These are phyloP conservation scores for Aspergillus versicolor DNA, from an alignment of 2,329 filamentous ascomycete species.

Conservation along the genomic window DNA sequence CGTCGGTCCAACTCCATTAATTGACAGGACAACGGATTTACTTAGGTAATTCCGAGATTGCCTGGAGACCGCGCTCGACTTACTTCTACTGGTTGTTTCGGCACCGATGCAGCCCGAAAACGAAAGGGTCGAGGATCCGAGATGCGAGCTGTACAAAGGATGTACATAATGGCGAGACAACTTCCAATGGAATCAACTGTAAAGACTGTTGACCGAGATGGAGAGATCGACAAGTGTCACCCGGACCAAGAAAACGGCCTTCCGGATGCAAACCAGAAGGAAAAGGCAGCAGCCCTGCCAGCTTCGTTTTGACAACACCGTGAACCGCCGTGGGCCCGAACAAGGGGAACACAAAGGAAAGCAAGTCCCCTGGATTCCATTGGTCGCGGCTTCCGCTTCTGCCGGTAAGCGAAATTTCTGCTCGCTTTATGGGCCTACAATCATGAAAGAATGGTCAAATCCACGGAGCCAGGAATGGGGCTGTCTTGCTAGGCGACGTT, in stretches of 20 bases:
- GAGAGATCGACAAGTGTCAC: constrained; percentile 4
- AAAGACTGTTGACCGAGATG: neutral
- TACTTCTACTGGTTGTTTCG: neutral
- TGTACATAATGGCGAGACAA: neutral
- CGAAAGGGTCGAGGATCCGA: neutral
- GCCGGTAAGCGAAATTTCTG: constrained; percentile 3
- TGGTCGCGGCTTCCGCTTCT: neutral
- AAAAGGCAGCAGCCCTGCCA: neutral
- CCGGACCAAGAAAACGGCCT: neutral
- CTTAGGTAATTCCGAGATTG: neutral
- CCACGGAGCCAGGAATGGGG: neutral
- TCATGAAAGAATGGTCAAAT: constrained; percentile 1
- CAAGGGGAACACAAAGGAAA: neutral
- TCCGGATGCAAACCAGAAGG: neutral
- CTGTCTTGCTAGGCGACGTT: constrained; percentile 12
- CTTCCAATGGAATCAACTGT: neutral
- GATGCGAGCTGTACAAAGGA: neutral
- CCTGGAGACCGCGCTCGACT: neutral
- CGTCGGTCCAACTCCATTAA: neutral
- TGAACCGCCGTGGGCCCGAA: neutral
- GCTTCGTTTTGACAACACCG: neutral
- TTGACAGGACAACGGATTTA: neutral
- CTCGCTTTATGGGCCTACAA: neutral
- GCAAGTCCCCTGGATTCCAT: neutral
- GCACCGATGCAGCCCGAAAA: neutral